These are phyloP conservation scores for Vigna mungo DNA, from an alignment of 306 rosid species.

Conservation along the genomic window DNA sequence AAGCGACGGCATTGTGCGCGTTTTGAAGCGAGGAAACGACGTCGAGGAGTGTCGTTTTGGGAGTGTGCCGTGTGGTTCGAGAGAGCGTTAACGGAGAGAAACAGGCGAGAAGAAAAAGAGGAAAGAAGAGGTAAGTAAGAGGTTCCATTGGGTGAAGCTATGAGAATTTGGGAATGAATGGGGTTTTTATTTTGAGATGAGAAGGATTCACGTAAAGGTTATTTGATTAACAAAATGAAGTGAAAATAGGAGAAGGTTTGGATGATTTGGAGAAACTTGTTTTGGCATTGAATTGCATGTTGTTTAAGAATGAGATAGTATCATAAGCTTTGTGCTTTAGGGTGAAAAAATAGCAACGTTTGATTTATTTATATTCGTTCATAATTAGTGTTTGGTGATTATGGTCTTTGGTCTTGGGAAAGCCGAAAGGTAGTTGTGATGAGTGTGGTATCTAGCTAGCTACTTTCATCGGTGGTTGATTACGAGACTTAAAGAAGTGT, in stretches of 20 bases:
- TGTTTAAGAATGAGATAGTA: neutral
- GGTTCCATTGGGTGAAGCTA: slow-evolving; percentile 22
- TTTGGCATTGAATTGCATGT: neutral
- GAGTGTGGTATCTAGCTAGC: neutral
- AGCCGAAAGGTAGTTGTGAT: slow-evolving; percentile 24
- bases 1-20: slow-evolving; percentile 36
- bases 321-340: slow-evolving; percentile 41
- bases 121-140: slow-evolving; percentile 1
- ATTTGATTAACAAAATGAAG: slow-evolving; percentile 10
- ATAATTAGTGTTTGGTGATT: neutral
- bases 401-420: slow-evolving; percentile 29
- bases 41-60: slow-evolving; percentile 61
- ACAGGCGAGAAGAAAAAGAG: slow-evolving; percentile 28
- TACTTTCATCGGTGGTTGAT: slow-evolving; percentile 34
- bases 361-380: neutral
- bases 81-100: slow-evolving; percentile 33
- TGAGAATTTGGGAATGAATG: neutral
- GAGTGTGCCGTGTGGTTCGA: slow-evolving; percentile 39
- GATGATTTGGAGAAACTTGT: slow-evolving; percentile 43
- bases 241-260: slow-evolving; percentile 50
- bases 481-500: neutral
- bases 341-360: neutral
- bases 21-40: slow-evolving; percentile 56
- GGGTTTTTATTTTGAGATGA: slow-evolving; percentile 29
- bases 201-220: slow-evolving; percentile 5